Evolutionary conservation across 208 protist genomes (phyloP), one percentile per base, ranked within the genome.

Genomic region (Tritrichomonas foetus): DNA sequence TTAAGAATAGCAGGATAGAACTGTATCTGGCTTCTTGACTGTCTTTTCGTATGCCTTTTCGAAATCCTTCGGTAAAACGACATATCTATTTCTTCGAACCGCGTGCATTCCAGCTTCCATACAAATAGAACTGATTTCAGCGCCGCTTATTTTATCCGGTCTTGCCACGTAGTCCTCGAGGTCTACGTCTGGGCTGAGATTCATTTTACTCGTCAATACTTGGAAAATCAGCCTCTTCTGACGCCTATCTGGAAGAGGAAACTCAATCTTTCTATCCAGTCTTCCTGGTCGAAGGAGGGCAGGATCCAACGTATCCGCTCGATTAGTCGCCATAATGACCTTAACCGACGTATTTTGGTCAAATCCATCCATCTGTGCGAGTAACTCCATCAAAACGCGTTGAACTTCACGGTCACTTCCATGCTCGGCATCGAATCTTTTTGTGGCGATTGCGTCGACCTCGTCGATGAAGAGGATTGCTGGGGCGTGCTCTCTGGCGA

Each of bases 301-400:
- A 22, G 98, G 98, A 95, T 99, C 99, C 11, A 99, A 96, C 41
- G 98, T 99, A 96, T 99, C 99, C 94, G 98, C 98, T 74, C 99
- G 96, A 95, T 99, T 99, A 49, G 93, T 96, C 41, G 94, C 95
- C 94, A 95, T 93, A 50, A 95, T 96, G 33, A 97, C 96, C 95
- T 99, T 99, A 55, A 99, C 98, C 94, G 99, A 99, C 13, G 97
- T 98, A 9, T 96, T 97, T 94, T 99, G 97, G 94, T 99, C 99
- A 95, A 99, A 99, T 93, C 99, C 99, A 95, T 99, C 99, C 99
- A 99, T 99, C 96, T 99, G 99, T 92, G 98, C 99, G 36, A 99
- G 97, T 64, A 99, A 96, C 96, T 99, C 99, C 89, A 99, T 97
- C 20, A 99, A 96, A 94, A 99, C 99, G 92, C 99, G 98, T 96